Base-by-base conservation (phyloP, 1,284 basidiomycete species). In the Ceratobasidium sp. region DNA sequence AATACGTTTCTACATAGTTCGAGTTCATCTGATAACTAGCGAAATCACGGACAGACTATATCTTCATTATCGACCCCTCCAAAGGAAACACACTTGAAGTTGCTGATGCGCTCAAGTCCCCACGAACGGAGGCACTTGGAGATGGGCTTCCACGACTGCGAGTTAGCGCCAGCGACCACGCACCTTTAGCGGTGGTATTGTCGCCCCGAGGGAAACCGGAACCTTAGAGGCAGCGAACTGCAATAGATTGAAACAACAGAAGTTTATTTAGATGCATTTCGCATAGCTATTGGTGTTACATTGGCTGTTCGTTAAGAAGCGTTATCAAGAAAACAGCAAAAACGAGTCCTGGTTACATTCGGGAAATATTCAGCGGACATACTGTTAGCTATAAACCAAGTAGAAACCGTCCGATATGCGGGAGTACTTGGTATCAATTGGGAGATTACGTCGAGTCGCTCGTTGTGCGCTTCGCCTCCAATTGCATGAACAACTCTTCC, bases 91-190 rank as follows among this genome's bases (percentile, higher is more conserved):
- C 44, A 59, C 38, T 52, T 44, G 82, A 83, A 30, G 87, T 97
- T 4, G 85, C 87, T 3, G 88, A 90, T 27, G 85, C 96, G 16
- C 88, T 96, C 23, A 84, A 89, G 48, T 92, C 94, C 10, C 93
- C 92, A 79, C 83, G 82, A 23, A 88, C 88, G n/a, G 86, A 89
- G 70, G 88, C 91, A 68, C 87, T 98, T 10, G 88, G 87, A 7
- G 88, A 88, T 10, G 96, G 96, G 8, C 85, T 98, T 59, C 96
- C 96, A n/a, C 88, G 90, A 81, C 90, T 89, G 80, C 91, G 90
- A 20, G 88, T 96, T 35, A 94, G 92, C 80, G 94, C 94, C 12
- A 96, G 94, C 81, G 96, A 98, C 84, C 96, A 98, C 83, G 87
- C 96, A 78, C 92, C 93, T 0, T 87, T 98, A 3, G 71, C 60